Conservation (phyloP, 257 asterid genomes). For the Verbascum thapsus region DNA sequence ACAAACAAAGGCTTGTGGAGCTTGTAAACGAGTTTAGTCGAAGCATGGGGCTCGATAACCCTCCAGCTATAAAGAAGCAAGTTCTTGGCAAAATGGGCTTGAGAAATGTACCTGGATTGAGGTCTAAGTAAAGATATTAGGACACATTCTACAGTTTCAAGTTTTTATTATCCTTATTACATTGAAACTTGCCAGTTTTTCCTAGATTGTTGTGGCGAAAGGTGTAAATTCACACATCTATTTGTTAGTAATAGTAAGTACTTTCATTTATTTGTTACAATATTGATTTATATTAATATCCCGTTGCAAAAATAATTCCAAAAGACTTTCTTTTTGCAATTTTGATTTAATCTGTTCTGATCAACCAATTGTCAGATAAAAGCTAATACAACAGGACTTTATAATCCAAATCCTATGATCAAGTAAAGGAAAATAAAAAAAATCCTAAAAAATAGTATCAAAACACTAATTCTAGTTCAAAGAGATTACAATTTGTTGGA, state of each 20-base stretch:
- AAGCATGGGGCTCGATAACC: constrained; percentile 85
- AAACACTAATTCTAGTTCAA: constrained; percentile 38
- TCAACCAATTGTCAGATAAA: constrained; percentile 8
- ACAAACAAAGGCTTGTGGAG: constrained; percentile 78
- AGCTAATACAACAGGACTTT: constrained; percentile 22
- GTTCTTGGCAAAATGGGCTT: constrained; percentile 97
- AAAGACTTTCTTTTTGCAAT: too few species aligned
- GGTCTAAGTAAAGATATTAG: constrained; percentile 57
- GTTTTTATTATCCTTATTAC: constrained; percentile 3
- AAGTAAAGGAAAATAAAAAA: background rate
- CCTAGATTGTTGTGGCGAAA: constrained; percentile 2
- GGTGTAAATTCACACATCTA: constrained; percentile 27
- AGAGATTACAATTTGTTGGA: constrained; percentile 36
- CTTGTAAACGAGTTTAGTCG: constrained; percentile 89
- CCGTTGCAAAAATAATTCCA: too few species aligned
- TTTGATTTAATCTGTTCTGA: too few species aligned
- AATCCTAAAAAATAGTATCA: constrained; percentile 3
- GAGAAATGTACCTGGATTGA: constrained; percentile 81
- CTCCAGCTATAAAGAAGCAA: constrained; percentile 82
- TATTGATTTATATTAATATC: too few species aligned
- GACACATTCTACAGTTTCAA: background rate
- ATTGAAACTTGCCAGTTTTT: background rate
- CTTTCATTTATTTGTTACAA: too few species aligned
- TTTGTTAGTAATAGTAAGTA: background rate
- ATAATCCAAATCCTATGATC: background rate